A percentile compares a stretch with the other conserved stretches of the same genome.
Conservation (phyloP, 2,329 filamentous ascomycete species). For the Alternaria hordeiaustralica region DNA sequence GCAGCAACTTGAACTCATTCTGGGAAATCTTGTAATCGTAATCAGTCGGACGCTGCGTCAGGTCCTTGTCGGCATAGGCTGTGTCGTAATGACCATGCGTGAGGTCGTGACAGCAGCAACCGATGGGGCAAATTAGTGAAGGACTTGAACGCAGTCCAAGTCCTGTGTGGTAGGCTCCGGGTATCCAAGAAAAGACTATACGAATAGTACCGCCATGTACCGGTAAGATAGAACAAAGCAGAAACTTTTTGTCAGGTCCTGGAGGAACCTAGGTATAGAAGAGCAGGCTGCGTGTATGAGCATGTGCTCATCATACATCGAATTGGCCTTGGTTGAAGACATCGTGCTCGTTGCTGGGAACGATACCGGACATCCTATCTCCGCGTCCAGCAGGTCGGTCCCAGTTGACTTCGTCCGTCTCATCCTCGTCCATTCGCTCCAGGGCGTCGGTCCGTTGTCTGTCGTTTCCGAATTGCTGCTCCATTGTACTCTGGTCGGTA, state of each 20-base stretch:
- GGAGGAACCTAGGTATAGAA: constrained; percentile 12
- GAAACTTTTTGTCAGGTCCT: constrained; percentile 41
- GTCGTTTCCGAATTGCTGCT: constrained; percentile 70
- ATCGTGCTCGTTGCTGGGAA: constrained; percentile 53
- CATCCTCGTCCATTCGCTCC: constrained; percentile 55
- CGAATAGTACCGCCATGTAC: constrained; percentile 26
- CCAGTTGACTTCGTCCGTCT: constrained; percentile 52
- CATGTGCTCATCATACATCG: constrained; percentile 39
- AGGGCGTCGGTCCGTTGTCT: constrained; percentile 46
- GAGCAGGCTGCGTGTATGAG: constrained; percentile 4
- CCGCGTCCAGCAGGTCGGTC: constrained; percentile 50
- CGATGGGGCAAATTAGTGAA: constrained; percentile 11
- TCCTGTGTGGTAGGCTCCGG: constrained; percentile 29
- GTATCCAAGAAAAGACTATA: constrained; percentile 39
- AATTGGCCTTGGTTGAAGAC: constrained; percentile 56
- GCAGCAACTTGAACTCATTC: constrained; percentile 13
- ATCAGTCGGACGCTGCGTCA: constrained; percentile 2
- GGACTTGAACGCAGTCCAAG: constrained; percentile 30
- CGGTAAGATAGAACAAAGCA: constrained; percentile 27
- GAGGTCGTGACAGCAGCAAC: constrained; percentile 13
- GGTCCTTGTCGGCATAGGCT: constrained; percentile 1
- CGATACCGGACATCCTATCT: constrained; percentile 61
- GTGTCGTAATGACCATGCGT: constrained; percentile 1
- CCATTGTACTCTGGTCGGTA: constrained; percentile 95
- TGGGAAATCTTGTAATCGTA: constrained; percentile 14